Evolutionary conservation across 441 rosid genomes (phyloP), one percentile per base, ranked within the genome.

Genomic region (Rhodomyrtus psidioides): DNA sequence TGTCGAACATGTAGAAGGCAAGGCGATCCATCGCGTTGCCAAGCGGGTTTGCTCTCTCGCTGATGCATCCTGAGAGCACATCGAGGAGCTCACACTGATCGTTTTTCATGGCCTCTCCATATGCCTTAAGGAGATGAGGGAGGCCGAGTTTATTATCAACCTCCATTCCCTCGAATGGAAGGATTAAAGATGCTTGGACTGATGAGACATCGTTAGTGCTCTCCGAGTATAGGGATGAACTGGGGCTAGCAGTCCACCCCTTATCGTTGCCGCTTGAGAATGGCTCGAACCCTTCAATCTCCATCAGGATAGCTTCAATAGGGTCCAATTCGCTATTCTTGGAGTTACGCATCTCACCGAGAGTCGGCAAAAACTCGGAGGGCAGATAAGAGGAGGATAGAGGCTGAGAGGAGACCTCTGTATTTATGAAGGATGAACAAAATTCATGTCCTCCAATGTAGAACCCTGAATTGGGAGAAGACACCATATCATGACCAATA

Each of bases 61-160:
- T 76, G 7, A 92, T 34, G 82, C 93, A 87, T 55, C 57, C 85
- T 70, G 84, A 65, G 58, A 92, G 90, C 86, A 90, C 95, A 19
- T 91, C 87, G 3, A 86, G 88, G 23, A 94, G 93, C 88, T 91
- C 92, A 17, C 39, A 79, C 82, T 92, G 93, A 6, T 81, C 88
- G 17, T 79, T 87, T 81, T 91, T 93, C 55, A 86, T 83, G 85
- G 97, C 94, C 84, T 93, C 97, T 70, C 93, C 94, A n/a, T 85
- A 92, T 24, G 94, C 95, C 89, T 87, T 89, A 58, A 92, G 91
- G 16, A 94, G 92, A 84, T 93, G 94, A 62, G 87, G 84, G 34
- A 93, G 83, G 59, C 89, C 74, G 79, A 85, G 12, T 44, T 89
- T 89, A 53, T 76, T 89, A 17, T 91, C 91, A 21, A 88, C 60